Conservation (phyloP, 2,329 filamentous ascomycete species). For the Didymella arachidicola region DNA sequence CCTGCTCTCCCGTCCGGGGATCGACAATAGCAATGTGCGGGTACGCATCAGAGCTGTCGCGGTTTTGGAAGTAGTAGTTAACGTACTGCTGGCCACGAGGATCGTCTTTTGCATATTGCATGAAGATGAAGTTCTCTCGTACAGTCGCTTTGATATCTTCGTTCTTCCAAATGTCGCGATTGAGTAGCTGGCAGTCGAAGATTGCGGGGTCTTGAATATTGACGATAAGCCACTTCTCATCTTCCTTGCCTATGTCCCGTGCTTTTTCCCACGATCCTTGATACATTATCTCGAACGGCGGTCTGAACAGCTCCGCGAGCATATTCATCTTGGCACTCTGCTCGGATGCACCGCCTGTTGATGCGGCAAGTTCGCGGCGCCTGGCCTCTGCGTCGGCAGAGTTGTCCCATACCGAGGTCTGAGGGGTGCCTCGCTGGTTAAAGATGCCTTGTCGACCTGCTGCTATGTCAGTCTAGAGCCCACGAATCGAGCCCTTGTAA, state of each 20-base stretch:
- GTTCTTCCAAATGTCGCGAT: conserved; percentile 96
- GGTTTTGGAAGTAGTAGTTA: conserved; percentile 84
- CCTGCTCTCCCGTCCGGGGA: conserved; percentile 92
- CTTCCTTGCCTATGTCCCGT: conserved; percentile 82
- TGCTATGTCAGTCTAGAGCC: conserved; percentile 38
- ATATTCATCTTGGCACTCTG: conserved; percentile 74
- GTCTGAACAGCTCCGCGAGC: conserved; percentile 90
- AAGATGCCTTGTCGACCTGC: conserved; percentile 67
- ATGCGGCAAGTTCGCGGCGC: conserved; percentile 63
- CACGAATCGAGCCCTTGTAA: conserved; percentile 7
- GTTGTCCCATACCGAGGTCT: conserved; percentile 67
- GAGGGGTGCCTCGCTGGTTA: conserved; percentile 65
- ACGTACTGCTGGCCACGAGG: conserved; percentile 80
- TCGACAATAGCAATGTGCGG: conserved; percentile 97
- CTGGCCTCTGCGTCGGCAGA: conserved; percentile 57
- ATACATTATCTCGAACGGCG: conserved; percentile 89
- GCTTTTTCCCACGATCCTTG: conserved; percentile 83
- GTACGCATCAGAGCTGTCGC: conserved; percentile 87
- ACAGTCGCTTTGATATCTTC: conserved; percentile 78
- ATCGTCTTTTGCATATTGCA: conserved; percentile 92
- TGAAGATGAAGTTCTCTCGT: conserved; percentile 90
- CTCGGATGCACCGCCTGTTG: conserved; percentile 71
- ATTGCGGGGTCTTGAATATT: conserved; percentile 94
- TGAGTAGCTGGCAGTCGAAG: conserved; percentile 93
- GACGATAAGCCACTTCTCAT: conserved; percentile 92